Percentiles rank a stretch among this genome's conserved stretches.
phyloP scores from a whole-genome alignment of 345 rosid genomes.

The Aurinia saxatilis region DNA sequence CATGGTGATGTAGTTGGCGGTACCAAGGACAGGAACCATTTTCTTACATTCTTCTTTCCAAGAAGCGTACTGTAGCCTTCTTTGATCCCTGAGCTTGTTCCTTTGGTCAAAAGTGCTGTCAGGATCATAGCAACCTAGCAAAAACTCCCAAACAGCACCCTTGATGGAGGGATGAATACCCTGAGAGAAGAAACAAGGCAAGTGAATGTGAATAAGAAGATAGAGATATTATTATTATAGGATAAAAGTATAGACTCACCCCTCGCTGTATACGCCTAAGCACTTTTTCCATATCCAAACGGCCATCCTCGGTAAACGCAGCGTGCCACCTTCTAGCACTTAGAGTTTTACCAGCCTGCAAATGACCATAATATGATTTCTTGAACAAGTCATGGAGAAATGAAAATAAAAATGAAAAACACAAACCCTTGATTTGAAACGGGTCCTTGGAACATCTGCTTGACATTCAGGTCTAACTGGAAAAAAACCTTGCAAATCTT shows the following conservation, averaged over 20 bases:
- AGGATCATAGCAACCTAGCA: constrained; percentile 93
- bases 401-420: background rate
- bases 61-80: constrained; percentile 71
- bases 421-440: constrained; percentile 66
- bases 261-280: constrained; percentile 90
- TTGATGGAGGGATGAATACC: constrained; percentile 95
- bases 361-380: background rate
- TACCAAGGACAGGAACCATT: constrained; percentile 80
- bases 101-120: constrained; percentile 75
- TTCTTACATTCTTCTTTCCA: constrained; percentile 80
- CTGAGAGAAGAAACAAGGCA: constrained; percentile 37
- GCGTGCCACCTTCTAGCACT: constrained; percentile 92
- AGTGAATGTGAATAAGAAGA: background rate
- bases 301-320: constrained; percentile 77
- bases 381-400: background rate
- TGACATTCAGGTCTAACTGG: constrained; percentile 66
- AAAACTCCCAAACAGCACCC: constrained; percentile 89
- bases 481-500: constrained; percentile 63
- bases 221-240: too few relatives aligned
- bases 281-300: constrained; percentile 75
- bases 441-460: constrained; percentile 60
- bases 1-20: constrained; percentile 55
- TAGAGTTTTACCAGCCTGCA: constrained; percentile 83
- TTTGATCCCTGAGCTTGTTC: constrained; percentile 45
- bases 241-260: constrained; percentile 38